Base-by-base conservation (phyloP, 2,329 filamentous ascomycete genomes). In the Neonectria punicea region DNA sequence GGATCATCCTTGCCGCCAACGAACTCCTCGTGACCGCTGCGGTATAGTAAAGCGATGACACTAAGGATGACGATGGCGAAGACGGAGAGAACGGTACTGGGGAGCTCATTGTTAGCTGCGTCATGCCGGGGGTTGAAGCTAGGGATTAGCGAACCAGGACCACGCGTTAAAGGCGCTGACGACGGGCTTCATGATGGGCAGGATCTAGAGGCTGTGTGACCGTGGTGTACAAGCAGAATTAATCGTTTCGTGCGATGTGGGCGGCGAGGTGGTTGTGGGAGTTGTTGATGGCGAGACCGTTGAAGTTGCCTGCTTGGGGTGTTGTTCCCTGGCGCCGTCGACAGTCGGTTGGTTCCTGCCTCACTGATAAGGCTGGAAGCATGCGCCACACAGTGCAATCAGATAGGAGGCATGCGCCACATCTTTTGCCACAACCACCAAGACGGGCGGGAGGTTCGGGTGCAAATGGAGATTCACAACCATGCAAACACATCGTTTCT, bases 91-190 rank as follows among this genome's bases (percentile, higher is more conserved):
- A 94, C 82, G 78, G 90, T 92, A 86, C 95, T 98, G 49, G 16
- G 41, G 39, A 67, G 46, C 51, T 62, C 46, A 11, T 62, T 60
- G 70, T 77, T 73, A 77, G 76, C 69, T 58, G 61, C 53, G 50
- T 66, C 63, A 64, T 68, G 57, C 61, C 67, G 53, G 61, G 60
- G 47, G 43, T 49, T 46, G 50, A 54, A 68, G 62, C 43, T 28
- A 58, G 55, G 70, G 53, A 62, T 69, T 65, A 64, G 80, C 89
- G 77, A 85, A 98, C 94, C 94, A 97, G 84, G 90, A 93, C 94
- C 94, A 98, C 77, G 94, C 95, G 84, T 97, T 94, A 84, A 94
- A 88, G 72, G 93, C 91, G 78, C 93, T 92, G 74, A 98, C 93
- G 78, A 98, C 85, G 73, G 95, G 94, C 90, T 98, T 98, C 94